Base-by-base conservation (phyloP, 768 basidiomycete species). In the Tulasnella sp. region DNA sequence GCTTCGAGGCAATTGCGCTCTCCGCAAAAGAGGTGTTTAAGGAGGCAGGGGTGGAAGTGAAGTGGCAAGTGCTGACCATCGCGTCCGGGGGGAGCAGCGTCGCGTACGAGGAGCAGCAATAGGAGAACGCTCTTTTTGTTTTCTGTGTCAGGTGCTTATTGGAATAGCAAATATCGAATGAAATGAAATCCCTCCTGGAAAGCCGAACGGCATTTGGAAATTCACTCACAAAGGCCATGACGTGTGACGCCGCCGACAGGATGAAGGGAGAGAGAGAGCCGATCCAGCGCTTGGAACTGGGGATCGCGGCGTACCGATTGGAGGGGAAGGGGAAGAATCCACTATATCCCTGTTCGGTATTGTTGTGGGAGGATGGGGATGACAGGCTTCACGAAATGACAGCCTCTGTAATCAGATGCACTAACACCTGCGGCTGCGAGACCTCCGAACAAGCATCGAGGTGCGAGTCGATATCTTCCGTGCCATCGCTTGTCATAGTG, bases 41-140 rank as follows among this genome's bases (percentile, higher is more conserved):
- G 71, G 80, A 82, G 62, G 85, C 89, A 69, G 86, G 86, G 6
- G 86, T 98, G 14, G 86, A 92, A 74, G 91, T 96, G 73, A 92
- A 95, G 76, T 97, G 94, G 94, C 90, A 93, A 79, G 78, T 97
- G 35, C 83, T 98, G 29, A 85, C 89, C 42, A 84, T 98, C 17
- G 85, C 81, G 41, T 84, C 82, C 17, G 86, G 84, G 14, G 83
- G 80, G 75, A 76, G 71, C 44, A 66, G 39, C 9, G 71, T 72
- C 4, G 36, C 4, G 37, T 39, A 40, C 63, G 62, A 34, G 14
- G 67, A n/a, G n/a, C n/a, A n/a, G n/a, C n/a, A 35, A 40, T 44
- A 40, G 32, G 67, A 39, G 64, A 65, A n/a, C 3, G 32, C 34
- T 65, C 17, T 40, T 36, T 17, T 8, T 40, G 22, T 3, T 12